phyloP scores from a whole-genome alignment of 208 protist species.

The Wallacemonas sp. region DNA sequence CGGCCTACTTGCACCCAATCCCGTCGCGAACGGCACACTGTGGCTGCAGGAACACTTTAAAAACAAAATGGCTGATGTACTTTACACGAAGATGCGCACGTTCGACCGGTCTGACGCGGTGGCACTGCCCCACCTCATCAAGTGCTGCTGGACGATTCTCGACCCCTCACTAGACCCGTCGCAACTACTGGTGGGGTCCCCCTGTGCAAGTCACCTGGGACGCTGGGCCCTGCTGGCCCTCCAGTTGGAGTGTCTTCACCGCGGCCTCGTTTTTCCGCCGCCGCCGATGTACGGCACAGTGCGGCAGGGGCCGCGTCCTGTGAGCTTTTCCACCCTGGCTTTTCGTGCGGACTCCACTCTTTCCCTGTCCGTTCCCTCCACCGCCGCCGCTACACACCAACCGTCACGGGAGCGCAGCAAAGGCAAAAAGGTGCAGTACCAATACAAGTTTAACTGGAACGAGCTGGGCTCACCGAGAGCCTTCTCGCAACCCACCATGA shows the following conservation, averaged over 20 bases:
- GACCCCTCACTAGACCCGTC: constrained; percentile 29
- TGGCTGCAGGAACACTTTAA: constrained; percentile 61
- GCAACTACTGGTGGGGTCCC: constrained; percentile 14
- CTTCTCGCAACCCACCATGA: background rate
- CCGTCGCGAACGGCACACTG: constrained; percentile 20
- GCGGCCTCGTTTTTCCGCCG: constrained; percentile 30
- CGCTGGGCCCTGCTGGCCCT: constrained; percentile 36
- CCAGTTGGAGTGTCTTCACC: constrained; percentile 39
- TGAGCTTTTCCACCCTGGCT: constrained; percentile 2
- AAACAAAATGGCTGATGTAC: constrained; percentile 33
- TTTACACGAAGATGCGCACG: constrained; percentile 47
- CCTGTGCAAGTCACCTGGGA: constrained; percentile 19
- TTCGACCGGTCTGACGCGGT: constrained; percentile 38
- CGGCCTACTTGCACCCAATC: constrained; percentile 39
- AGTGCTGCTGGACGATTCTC: constrained; percentile 47
- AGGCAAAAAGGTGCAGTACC: constrained; percentile 38
- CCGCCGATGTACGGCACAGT: constrained; percentile 28
- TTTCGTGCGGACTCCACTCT: background rate
- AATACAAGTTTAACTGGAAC: constrained; percentile 44
- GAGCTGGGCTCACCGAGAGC: constrained; percentile 18
- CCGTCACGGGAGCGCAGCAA: constrained; percentile 1
- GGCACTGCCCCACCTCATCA: constrained; percentile 22
- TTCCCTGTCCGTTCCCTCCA: background rate
- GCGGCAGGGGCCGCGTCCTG: constrained; percentile 10
- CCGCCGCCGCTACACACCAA: background rate